Evolutionary conservation across 805 yeast genomes (phyloP), one percentile per base, ranked within the genome.

Genomic region (Candida ipomoeae): DNA sequence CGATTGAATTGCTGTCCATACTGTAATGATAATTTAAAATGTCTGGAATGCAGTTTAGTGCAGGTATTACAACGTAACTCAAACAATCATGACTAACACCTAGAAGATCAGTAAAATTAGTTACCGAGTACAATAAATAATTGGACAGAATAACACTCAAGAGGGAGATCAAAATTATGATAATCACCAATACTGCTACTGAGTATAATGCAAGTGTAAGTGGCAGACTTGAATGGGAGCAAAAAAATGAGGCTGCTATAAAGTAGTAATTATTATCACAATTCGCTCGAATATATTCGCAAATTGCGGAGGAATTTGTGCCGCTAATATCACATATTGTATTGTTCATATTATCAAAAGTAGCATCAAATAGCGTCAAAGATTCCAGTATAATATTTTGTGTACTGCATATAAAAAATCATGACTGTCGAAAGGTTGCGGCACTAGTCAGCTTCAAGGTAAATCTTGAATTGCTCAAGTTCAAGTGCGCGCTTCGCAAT

Each of bases 401-500:
- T 26, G 34, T 35, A 35, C 47, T 35, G 32, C 23, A 44, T 15
- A n/a, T 1, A 26, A 26, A 26, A 26, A 44, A 7, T 11, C 26
- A 33, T 33, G 38, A 42, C 45, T 21, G 26, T n/a, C 8, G 18
- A 2, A 33, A 33, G 21, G 18, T 14, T 23, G 33, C 40, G 34
- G 32, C 20, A 5, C 18, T 17, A 44, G 34, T 21, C 20, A 21
- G n/a, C 33, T n/a, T 34, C 11, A 21, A 26, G 23, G 20, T 34
- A 34, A 35, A 44, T 26, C 29, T 44, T 44, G 34, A 23, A 44
- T 15, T 44, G 46, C 46, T 35, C 33, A 15, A 35, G 40, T 15
- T 23, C 26, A 23, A 88, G 70, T 11, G 78, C 73, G 32, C 73
- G 70, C 35, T 70, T 52, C 0, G 97, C 92, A 14, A 85, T 82